A percentile compares a stretch with the other conserved stretches of the same genome.
These are phyloP conservation scores for Metschnikowia lochheadii DNA, from an alignment of 805 yeast species.

Conservation along the genomic window DNA sequence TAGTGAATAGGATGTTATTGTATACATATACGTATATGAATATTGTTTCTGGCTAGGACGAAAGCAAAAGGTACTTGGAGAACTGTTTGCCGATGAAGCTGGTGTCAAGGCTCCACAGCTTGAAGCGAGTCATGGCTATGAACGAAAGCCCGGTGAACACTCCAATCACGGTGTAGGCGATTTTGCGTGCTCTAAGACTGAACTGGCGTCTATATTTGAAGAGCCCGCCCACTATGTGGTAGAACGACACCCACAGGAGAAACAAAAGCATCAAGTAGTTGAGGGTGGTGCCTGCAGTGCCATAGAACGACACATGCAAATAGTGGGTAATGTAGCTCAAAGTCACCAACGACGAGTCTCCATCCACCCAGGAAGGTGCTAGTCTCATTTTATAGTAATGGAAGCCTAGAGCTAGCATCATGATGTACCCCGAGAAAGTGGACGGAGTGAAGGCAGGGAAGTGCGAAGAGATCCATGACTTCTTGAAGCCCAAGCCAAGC, in stretches of 20 bases:
- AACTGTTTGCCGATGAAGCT: constrained; percentile 31
- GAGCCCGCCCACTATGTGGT: constrained; percentile 55
- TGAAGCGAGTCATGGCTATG: constrained; percentile 30
- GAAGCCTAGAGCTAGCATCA: constrained; percentile 39
- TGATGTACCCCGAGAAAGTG: constrained; percentile 55
- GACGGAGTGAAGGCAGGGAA: constrained; percentile 53
- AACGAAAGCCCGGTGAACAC: constrained; percentile 33
- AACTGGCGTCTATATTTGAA: constrained; percentile 43
- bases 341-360: constrained; percentile 57
- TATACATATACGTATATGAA: not conserved
- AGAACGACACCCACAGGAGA: constrained; percentile 28
- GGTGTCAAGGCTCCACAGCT: constrained; percentile 20
- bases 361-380: constrained; percentile 53
- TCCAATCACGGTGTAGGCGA: constrained; percentile 42
- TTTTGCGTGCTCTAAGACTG: constrained; percentile 36
- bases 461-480: constrained; percentile 39
- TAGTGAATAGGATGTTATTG: not conserved
- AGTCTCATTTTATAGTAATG: constrained; percentile 49
- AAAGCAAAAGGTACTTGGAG: constrained; percentile 21
- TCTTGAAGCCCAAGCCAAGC: constrained; percentile 51
- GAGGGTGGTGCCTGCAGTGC: constrained; percentile 10
- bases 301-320: constrained; percentile 12
- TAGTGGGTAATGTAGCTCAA: constrained; percentile 46
- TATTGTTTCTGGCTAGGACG: not conserved
- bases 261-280: constrained; percentile 16